Percentiles rank a stretch among this genome's conserved stretches.
Evolutionary conservation across 2,329 filamentous ascomycete genomes (phyloP).

Genomic region (Achaetomium macrosporum): DNA sequence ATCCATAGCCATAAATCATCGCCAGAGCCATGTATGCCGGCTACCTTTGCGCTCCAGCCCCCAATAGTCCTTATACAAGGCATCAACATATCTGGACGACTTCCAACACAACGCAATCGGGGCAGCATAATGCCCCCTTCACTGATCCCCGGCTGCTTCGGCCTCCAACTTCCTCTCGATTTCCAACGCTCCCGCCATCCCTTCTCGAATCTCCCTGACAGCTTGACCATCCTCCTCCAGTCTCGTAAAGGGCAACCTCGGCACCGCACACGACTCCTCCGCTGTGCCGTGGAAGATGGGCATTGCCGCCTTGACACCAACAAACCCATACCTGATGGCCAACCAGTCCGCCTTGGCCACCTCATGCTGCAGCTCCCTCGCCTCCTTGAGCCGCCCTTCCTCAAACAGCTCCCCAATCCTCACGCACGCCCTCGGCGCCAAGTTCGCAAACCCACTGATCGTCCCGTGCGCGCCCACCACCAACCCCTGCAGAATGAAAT

Average conservation of each 20-base stretch:
- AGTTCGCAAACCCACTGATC: constrained; percentile 66
- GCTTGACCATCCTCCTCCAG: constrained; percentile 31
- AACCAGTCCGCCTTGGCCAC: constrained; percentile 43
- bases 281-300: constrained; percentile 36
- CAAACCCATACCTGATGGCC: constrained; percentile 44
- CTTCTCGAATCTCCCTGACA: constrained; percentile 33
- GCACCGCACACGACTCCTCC: constrained; percentile 29
- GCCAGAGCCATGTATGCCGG: too few species aligned
- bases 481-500: constrained; percentile 67
- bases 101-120: not conserved
- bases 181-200: constrained; percentile 26
- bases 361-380: constrained; percentile 49
- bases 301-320: constrained; percentile 43
- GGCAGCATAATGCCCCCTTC: not conserved
- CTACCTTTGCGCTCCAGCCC: too few species aligned
- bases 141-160: constrained; percentile 4
- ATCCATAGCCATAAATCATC: too few species aligned
- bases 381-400: constrained; percentile 52
- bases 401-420: constrained; percentile 55
- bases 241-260: constrained; percentile 35
- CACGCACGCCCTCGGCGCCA: constrained; percentile 57
- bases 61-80: too few species aligned
- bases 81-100: too few species aligned
- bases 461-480: constrained; percentile 65
- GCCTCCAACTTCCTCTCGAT: constrained; percentile 31